These are phyloP conservation scores for Colletotrichum viniferum DNA, from an alignment of 2,329 filamentous ascomycete species.

Conservation along the genomic window DNA sequence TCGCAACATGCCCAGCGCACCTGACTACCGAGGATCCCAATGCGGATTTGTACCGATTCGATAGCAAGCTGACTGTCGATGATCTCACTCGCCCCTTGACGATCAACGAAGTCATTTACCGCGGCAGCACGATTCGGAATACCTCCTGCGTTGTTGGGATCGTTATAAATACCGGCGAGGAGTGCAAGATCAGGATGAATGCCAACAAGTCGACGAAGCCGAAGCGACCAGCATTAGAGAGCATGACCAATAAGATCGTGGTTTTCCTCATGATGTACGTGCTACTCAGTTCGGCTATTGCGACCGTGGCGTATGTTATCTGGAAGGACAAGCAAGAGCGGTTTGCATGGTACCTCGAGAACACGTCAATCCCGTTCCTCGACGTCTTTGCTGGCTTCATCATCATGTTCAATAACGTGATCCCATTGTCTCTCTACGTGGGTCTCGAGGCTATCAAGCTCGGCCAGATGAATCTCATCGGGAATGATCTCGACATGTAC, in stretches of 20 bases:
- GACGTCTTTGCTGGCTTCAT: constrained; percentile 88
- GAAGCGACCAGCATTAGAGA: constrained; percentile 80
- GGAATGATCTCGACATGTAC: constrained; percentile 87
- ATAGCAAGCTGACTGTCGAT: constrained; percentile 67
- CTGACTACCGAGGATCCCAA: constrained; percentile 80
- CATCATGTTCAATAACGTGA: constrained; percentile 96
- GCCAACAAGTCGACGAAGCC: constrained; percentile 85
- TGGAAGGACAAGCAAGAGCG: constrained; percentile 74
- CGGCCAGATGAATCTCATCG: constrained; percentile 76
- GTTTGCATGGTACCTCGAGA: constrained; percentile 75
- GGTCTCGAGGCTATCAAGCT: constrained; percentile 87
- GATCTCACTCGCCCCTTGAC: constrained; percentile 72
- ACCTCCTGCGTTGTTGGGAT: constrained; percentile 74
- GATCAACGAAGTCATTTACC: constrained; percentile 81
- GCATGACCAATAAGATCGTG: constrained; percentile 79
- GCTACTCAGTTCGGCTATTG: constrained; percentile 76
- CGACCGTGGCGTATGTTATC: constrained; percentile 81
- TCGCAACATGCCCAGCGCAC: constrained; percentile 60
- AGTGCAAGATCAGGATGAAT: constrained; percentile 93
- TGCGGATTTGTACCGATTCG: constrained; percentile 76
- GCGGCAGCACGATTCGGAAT: constrained; percentile 84
- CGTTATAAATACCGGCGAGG: constrained; percentile 87
- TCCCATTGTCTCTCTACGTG: constrained; percentile 88
- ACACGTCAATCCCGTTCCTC: constrained; percentile 73
- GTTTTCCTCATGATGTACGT: constrained; percentile 82